Evolutionary conservation across 2,329 filamentous ascomycete genomes (phyloP).

Genomic region (Chrysoporthe deuterocubensis): DNA sequence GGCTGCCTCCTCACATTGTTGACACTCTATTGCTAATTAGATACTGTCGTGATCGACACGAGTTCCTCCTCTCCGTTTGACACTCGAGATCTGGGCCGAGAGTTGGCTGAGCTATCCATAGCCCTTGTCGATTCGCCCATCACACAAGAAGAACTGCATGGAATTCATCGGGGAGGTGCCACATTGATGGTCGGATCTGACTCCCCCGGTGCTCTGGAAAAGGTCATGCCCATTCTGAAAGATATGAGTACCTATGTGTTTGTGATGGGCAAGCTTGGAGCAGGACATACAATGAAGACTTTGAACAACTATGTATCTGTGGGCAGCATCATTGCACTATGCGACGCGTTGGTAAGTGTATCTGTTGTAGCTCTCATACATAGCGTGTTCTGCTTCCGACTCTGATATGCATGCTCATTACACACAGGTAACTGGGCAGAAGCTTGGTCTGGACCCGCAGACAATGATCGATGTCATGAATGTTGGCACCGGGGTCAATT

Average conservation of each 20-base stretch:
- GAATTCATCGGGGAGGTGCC: slow-evolving; percentile 11
- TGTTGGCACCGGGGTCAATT: slow-evolving; percentile 5
- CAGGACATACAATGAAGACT: slow-evolving; percentile 12
- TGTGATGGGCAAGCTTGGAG: slow-evolving; percentile 10
- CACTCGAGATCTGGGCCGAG: background rate
- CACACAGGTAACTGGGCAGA: slow-evolving; percentile 8
- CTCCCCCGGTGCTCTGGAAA: background rate
- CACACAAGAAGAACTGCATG: slow-evolving; percentile 10
- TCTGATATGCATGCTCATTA: background rate
- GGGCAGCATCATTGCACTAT: slow-evolving; percentile 13
- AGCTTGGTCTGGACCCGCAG: slow-evolving; percentile 12
- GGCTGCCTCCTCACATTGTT: background rate
- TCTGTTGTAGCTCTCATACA: too few relatives aligned
- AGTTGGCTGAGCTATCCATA: background rate
- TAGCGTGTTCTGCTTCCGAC: background rate
- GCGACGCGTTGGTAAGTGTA: slow-evolving; percentile 9
- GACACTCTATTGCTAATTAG: background rate
- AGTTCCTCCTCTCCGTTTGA: slow-evolving; percentile 13
- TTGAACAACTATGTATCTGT: slow-evolving; percentile 17
- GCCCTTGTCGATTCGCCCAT: slow-evolving; percentile 10
- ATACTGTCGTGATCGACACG: slow-evolving; percentile 7
- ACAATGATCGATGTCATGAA: slow-evolving; percentile 13
- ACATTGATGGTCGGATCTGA: slow-evolving; percentile 13
- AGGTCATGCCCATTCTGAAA: slow-evolving; percentile 1
- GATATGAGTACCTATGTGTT: slow-evolving; percentile 11